Evolutionary conservation across 305 asterid species (phyloP).

Genomic region (Striga hermonthica): DNA sequence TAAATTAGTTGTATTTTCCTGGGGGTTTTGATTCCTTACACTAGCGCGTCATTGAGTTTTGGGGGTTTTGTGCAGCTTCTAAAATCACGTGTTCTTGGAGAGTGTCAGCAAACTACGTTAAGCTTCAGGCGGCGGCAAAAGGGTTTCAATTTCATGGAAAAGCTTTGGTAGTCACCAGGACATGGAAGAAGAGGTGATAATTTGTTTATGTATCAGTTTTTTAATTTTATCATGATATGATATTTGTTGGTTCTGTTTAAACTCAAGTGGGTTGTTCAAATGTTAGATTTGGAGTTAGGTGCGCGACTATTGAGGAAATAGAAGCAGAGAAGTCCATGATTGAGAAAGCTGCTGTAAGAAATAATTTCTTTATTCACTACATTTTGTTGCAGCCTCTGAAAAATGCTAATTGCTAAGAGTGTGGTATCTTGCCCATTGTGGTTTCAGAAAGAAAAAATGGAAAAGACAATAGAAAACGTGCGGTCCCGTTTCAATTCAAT

Average conservation of each 20-base stretch:
- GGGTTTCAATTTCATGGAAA: slow-evolving; percentile 36
- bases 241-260: neutral
- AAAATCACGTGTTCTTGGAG: slow-evolving; percentile 44
- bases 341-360: slow-evolving; percentile 72
- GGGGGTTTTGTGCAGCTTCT: slow-evolving; percentile 40
- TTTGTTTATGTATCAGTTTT: slow-evolving; percentile 3
- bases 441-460: slow-evolving; percentile 84
- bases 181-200: slow-evolving; percentile 50
- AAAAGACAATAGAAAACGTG: slow-evolving; percentile 71
- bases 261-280: slow-evolving; percentile 23
- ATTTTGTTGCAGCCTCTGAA: neutral
- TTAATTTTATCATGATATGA: neutral
- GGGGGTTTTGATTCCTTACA: neutral
- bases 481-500: slow-evolving; percentile 68
- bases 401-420: neutral
- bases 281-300: slow-evolving; percentile 58
- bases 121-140: slow-evolving; percentile 45
- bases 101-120: slow-evolving; percentile 62
- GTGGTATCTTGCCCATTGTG: slow-evolving; percentile 8
- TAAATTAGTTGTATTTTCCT: neutral
- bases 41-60: slow-evolving; percentile 17
- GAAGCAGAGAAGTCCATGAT: slow-evolving; percentile 79
- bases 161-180: slow-evolving; percentile 35
- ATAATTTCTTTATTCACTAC: slow-evolving; percentile 1
- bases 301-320: slow-evolving; percentile 86